Conservation (phyloP, 129 eudicot species). For the Lonicera japonica region DNA sequence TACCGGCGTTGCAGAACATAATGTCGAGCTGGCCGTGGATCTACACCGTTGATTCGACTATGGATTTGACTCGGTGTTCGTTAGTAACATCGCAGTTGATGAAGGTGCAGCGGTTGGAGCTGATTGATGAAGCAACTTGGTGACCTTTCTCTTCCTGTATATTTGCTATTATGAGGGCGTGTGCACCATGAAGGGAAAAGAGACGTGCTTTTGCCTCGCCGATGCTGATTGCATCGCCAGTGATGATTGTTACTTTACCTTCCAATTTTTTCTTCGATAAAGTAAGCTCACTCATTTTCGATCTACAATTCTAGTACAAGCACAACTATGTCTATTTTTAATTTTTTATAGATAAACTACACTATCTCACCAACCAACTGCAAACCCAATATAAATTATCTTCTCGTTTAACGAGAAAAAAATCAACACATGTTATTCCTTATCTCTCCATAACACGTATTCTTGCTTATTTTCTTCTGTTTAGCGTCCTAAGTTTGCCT, state of each 20-base stretch:
- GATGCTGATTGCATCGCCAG: conserved; percentile 35
- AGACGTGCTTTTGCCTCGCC: conserved; percentile 28
- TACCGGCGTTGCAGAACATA: conserved; percentile 40
- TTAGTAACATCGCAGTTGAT: conserved; percentile 26
- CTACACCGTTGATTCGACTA: conserved; percentile 18
- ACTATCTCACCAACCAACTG: too few relatives aligned
- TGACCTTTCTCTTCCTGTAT: conserved; percentile 25
- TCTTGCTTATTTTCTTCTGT: too few relatives aligned
- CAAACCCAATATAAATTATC: too few relatives aligned
- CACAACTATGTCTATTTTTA: too few relatives aligned
- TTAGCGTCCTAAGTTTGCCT: too few relatives aligned
- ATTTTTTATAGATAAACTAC: too few relatives aligned
- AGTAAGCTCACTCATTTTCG: too few relatives aligned
- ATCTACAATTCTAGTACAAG: too few relatives aligned
- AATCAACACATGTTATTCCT: too few relatives aligned
- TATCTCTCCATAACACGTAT: too few relatives aligned
- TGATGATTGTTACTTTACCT: conserved; percentile 28
- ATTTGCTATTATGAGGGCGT: conserved; percentile 25
- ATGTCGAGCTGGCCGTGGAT: conserved; percentile 24
- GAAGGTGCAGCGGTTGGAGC: conserved; percentile 17
- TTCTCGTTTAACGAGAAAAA: too few relatives aligned
- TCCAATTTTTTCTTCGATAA: conserved; percentile 19
- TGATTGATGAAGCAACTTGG: conserved; percentile 13
- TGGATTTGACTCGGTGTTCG: conserved; percentile 24
- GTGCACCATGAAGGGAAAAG: conserved; percentile 24